Base-by-base conservation (phyloP, 2,329 filamentous ascomycete species). In the Lachnellula arida region DNA sequence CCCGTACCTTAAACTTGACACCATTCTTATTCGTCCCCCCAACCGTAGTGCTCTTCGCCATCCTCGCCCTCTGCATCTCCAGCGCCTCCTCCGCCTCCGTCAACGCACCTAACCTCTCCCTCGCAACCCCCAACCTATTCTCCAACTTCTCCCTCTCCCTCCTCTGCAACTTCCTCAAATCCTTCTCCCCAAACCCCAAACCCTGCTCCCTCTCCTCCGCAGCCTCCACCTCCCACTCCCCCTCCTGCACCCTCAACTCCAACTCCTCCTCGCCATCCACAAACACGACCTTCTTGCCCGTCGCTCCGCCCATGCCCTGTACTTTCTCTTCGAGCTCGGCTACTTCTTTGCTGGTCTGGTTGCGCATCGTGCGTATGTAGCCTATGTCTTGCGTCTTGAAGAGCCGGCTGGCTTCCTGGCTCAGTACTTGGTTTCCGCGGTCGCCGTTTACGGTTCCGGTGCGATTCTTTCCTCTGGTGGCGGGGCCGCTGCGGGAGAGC, bases 381-480 rank as follows among this genome's bases (percentile, higher is more conserved):
- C 80, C 84, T 32, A 85, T 69, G 65, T 88, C 85, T 71, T 88
- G 85, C 2, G 84, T 88, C 75, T 88, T 88, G 60, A 87, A 77
- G 22, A 87, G 73, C 19, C 84, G 76, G 23, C 84, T 81, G 1
- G 78, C 77, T 22, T 87, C 81, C 39, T 81, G 68, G 49, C 78
- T 75, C 68, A 88, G 67, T 3, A 75, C 74, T 58, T 74, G 74
- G 65, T 82, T 83, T 14, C 82, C 81, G 49, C 82, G 75, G 66
- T 84, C 80, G 49, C 80, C 82, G 56, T 78, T 73, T 0, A 84
- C 77, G 0, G 76, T 81, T 35, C 83, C 84, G 2, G 72, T 77
- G 73, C 79, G 82, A 44, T 69, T 71, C 66, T 76, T 80, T 54
- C 75, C 82, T 17, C 71, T 71, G 6, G 76, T 76, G 5, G 79